Evolutionary conservation across 2,329 filamentous ascomycete species (phyloP).

Genomic region (Chaetomiaceae sp.): DNA sequence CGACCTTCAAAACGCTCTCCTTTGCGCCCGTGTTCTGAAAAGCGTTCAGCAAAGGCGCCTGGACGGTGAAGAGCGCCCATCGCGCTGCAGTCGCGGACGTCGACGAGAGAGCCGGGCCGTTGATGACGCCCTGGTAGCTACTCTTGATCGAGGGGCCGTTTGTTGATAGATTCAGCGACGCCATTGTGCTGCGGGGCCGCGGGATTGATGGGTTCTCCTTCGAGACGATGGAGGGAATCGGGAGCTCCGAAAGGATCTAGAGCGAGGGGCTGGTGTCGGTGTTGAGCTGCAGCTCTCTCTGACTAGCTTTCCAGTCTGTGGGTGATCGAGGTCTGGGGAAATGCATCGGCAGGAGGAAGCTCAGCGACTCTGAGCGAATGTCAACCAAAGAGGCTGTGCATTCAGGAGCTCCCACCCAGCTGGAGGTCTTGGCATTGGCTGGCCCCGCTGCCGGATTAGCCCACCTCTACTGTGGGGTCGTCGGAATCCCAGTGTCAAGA

Average conservation of each 20-base stretch:
- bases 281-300: background rate
- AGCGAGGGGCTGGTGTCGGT: background rate
- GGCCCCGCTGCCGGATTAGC: too few species aligned
- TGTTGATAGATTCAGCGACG: conserved; percentile 72
- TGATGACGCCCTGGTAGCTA: conserved; percentile 61
- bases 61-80: conserved; percentile 93
- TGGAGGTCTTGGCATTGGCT: conserved; percentile 6
- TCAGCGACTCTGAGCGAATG: too few species aligned
- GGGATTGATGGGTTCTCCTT: background rate
- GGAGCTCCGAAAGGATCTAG: background rate
- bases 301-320: too few species aligned
- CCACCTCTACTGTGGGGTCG: too few species aligned
- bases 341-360: too few species aligned
- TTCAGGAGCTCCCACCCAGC: conserved; percentile 3
- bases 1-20: conserved; percentile 93
- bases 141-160: conserved; percentile 81
- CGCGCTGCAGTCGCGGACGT: conserved; percentile 78
- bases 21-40: conserved; percentile 84
- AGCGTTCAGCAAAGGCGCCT: conserved; percentile 84
- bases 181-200: conserved; percentile 49
- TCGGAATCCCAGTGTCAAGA: too few species aligned
- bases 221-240: background rate
- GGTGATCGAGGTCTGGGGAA: too few species aligned
- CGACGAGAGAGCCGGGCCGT: conserved; percentile 45
- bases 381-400: conserved; percentile 20